Evolutionary conservation across 805 yeast species (phyloP).

Genomic region (Candida lessepsii): DNA sequence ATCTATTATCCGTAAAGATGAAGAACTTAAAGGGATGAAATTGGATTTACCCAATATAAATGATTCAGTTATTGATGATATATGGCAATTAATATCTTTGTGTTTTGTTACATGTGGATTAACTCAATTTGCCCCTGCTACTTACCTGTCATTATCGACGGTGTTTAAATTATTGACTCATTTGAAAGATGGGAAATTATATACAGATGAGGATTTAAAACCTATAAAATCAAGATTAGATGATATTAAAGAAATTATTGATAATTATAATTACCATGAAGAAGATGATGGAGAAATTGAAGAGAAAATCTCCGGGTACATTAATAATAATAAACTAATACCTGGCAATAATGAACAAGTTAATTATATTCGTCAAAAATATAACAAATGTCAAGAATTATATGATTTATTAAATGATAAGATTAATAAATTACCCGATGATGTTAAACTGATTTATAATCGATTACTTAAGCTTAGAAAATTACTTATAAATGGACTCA

Average conservation of each 20-base stretch:
- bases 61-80: constrained; percentile 80
- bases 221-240: constrained; percentile 73
- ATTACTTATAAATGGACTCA: constrained; percentile 45
- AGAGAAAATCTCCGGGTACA: constrained; percentile 6
- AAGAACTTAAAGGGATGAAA: constrained; percentile 38
- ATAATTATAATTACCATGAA: constrained; percentile 31
- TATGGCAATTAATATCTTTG: constrained; percentile 81
- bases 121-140: constrained; percentile 88
- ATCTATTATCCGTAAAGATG: constrained; percentile 50
- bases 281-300: constrained; percentile 17
- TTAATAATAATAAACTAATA: neutral
- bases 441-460: constrained; percentile 48
- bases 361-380: constrained; percentile 61
- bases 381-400: constrained; percentile 58
- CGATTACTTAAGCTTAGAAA: constrained; percentile 63
- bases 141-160: constrained; percentile 84
- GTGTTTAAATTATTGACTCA: constrained; percentile 83
- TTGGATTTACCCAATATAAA: constrained; percentile 49
- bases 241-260: constrained; percentile 67
- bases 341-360: constrained; percentile 48
- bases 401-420: constrained; percentile 54
- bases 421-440: constrained; percentile 43
- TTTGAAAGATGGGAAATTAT: constrained; percentile 74
- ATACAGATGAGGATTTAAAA: constrained; percentile 76
- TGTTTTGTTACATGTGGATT: constrained; percentile 91